A percentile compares a stretch with the other conserved stretches of the same genome.
Conservation (phyloP, 805 yeast genomes). For the Aciculoconidium aculeatum region DNA sequence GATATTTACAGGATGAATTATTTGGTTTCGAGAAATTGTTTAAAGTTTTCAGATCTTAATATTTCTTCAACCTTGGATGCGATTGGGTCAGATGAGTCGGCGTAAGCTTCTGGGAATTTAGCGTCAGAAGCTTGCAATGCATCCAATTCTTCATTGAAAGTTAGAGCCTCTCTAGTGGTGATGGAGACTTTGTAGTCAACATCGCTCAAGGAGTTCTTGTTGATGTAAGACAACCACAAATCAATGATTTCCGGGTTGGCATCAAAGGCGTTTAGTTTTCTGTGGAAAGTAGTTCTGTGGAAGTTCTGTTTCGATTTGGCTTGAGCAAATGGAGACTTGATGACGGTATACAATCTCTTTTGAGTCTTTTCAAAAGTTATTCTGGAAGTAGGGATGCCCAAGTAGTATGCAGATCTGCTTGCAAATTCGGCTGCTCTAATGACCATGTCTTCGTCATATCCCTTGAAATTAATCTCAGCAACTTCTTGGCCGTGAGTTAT, state of each 20-base stretch:
- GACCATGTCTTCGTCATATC: constrained; percentile 64
- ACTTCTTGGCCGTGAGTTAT: constrained; percentile 67
- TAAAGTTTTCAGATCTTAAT: constrained; percentile 65
- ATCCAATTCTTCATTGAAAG: constrained; percentile 29
- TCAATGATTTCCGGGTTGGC: constrained; percentile 82
- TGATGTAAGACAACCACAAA: constrained; percentile 69
- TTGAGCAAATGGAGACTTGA: constrained; percentile 86
- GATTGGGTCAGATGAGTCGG: constrained; percentile 39
- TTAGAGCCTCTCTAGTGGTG: constrained; percentile 36
- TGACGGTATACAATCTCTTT: constrained; percentile 89
- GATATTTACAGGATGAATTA: no score
- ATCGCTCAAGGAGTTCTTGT: constrained; percentile 72
- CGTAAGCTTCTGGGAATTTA: constrained; percentile 28
- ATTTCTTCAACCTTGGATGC: constrained; percentile 66
- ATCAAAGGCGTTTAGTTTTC: constrained; percentile 73
- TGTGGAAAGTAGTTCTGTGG: constrained; percentile 77
- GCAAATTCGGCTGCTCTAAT: constrained; percentile 82
- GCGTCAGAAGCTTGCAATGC: constrained; percentile 21
- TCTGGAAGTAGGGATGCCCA: constrained; percentile 81
- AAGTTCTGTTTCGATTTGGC: constrained; percentile 94
- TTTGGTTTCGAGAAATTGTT: constrained; percentile 38
- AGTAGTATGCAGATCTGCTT: constrained; percentile 80
- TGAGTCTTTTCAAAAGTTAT: constrained; percentile 63
- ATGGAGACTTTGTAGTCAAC: constrained; percentile 78
- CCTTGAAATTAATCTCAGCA: constrained; percentile 70